Conservation (phyloP, 495 filamentous ascomycete genomes). For the Parathielavia hyrcaniae region DNA sequence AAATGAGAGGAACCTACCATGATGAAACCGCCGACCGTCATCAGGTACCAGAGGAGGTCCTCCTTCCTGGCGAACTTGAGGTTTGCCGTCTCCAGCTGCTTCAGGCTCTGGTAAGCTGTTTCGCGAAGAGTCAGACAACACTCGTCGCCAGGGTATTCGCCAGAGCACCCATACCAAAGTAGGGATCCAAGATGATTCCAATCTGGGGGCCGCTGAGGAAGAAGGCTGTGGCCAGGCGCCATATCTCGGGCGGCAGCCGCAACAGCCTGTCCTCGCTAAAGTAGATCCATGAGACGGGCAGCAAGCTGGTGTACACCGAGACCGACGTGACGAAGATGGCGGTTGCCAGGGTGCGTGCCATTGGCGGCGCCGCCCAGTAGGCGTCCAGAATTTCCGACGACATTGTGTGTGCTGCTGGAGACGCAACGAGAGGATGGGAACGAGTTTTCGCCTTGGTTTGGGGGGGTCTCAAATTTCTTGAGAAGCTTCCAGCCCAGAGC, state of each 20-base stretch:
- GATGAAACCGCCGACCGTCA: conserved; percentile 39
- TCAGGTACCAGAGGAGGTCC: conserved; percentile 46
- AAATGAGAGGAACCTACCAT: conserved; percentile 37
- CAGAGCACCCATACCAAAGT: conserved; percentile 55
- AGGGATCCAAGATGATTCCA: conserved; percentile 72
- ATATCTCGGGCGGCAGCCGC: conserved; percentile 54
- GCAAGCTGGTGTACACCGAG: conserved; percentile 48
- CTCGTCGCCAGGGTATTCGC: conserved; percentile 2
- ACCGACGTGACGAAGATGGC: conserved; percentile 59
- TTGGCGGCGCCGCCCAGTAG: conserved; percentile 65
- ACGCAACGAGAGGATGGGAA: neutral
- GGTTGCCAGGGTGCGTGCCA: conserved; percentile 66
- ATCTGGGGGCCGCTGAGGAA: conserved; percentile 59
- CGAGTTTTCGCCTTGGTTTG: conserved; percentile 12
- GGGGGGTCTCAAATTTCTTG: conserved; percentile 15
- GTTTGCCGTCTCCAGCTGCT: conserved; percentile 38
- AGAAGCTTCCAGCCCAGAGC: conserved; percentile 23
- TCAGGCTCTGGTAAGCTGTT: conserved; percentile 40
- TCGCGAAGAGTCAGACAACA: conserved; percentile 12
- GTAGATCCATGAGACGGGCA: conserved; percentile 49
- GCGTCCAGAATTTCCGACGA: conserved; percentile 49
- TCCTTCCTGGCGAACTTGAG: conserved; percentile 41
- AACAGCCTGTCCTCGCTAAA: conserved; percentile 54
- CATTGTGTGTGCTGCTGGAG: conserved; percentile 15
- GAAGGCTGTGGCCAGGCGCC: conserved; percentile 60